These are phyloP conservation scores for Colletotrichum filicis DNA, from an alignment of 2,329 filamentous ascomycete genomes.

Conservation along the genomic window DNA sequence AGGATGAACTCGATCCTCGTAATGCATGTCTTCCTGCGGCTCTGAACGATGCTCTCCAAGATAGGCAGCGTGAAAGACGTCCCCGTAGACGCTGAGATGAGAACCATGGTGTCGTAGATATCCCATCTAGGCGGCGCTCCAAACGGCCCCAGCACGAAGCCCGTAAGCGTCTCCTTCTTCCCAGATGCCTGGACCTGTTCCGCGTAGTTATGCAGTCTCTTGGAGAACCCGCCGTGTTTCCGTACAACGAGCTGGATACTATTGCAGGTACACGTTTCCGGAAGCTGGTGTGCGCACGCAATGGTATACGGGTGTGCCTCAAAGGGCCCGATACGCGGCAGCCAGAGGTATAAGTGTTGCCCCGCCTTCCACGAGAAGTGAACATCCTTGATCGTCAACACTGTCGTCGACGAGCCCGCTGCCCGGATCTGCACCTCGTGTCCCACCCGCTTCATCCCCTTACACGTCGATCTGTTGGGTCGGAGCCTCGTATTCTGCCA, in stretches of 20 bases:
- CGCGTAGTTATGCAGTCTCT: slow-evolving; percentile 56
- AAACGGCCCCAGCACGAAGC: slow-evolving; percentile 67
- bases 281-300: slow-evolving; percentile 63
- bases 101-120: slow-evolving; percentile 67
- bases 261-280: slow-evolving; percentile 65
- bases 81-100: slow-evolving; percentile 72
- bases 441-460: slow-evolving; percentile 60
- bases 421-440: slow-evolving; percentile 61
- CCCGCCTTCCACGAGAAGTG: slow-evolving; percentile 69
- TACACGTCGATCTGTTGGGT: slow-evolving; percentile 53
- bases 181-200: slow-evolving; percentile 26
- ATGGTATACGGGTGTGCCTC: slow-evolving; percentile 73
- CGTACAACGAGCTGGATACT: slow-evolving; percentile 69
- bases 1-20: slow-evolving; percentile 65
- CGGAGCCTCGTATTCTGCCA: slow-evolving; percentile 64
- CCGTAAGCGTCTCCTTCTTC: slow-evolving; percentile 47
- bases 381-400: slow-evolving; percentile 69
- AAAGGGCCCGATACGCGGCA: slow-evolving; percentile 63
- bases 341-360: slow-evolving; percentile 71
- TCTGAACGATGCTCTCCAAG: slow-evolving; percentile 63
- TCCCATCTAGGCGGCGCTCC: slow-evolving; percentile 67
- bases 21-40: slow-evolving; percentile 55
- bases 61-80: slow-evolving; percentile 71
- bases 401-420: slow-evolving; percentile 62
- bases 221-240: slow-evolving; percentile 67